Evolutionary conservation across 352 stramenopile genomes (phyloP).

Genomic region (Phytophthora cryptogea): DNA sequence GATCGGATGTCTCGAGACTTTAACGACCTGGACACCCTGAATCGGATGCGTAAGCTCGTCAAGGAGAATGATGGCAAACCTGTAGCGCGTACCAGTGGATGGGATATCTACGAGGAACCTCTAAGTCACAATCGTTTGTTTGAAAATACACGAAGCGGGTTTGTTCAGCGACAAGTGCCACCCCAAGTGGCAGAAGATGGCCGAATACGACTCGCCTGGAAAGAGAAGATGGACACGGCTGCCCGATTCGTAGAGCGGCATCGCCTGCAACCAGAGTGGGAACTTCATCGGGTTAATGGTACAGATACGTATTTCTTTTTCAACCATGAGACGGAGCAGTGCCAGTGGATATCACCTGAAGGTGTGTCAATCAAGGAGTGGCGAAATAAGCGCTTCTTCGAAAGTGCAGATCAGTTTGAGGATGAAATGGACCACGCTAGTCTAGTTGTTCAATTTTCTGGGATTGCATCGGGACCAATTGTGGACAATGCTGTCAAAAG

Average conservation of each 20-base stretch:
- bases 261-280: constrained; percentile 51
- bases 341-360: constrained; percentile 56
- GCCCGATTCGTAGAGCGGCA: constrained; percentile 64
- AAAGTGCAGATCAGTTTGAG: constrained; percentile 46
- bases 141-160: constrained; percentile 59
- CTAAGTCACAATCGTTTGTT: constrained; percentile 66
- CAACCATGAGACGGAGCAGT: constrained; percentile 51
- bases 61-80: constrained; percentile 31
- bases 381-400: constrained; percentile 64
- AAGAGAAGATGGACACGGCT: constrained; percentile 57
- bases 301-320: constrained; percentile 80
- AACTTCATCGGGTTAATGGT: constrained; percentile 60
- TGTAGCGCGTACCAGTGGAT: constrained; percentile 30
- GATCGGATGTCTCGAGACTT: constrained; percentile 50
- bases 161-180: constrained; percentile 69
- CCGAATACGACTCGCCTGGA: constrained; percentile 53
- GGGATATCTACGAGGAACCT: constrained; percentile 60
- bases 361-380: constrained; percentile 41
- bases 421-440: constrained; percentile 53
- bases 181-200: constrained; percentile 39
- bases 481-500: constrained; percentile 50
- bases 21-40: constrained; percentile 58
- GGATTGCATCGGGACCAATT: constrained; percentile 29
- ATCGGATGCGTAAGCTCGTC: constrained; percentile 39
- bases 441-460: constrained; percentile 55